Percentiles rank a stretch among this genome's conserved stretches.
Conservation (phyloP, 2,329 filamentous ascomycete species). For the Clonostachys solani region DNA sequence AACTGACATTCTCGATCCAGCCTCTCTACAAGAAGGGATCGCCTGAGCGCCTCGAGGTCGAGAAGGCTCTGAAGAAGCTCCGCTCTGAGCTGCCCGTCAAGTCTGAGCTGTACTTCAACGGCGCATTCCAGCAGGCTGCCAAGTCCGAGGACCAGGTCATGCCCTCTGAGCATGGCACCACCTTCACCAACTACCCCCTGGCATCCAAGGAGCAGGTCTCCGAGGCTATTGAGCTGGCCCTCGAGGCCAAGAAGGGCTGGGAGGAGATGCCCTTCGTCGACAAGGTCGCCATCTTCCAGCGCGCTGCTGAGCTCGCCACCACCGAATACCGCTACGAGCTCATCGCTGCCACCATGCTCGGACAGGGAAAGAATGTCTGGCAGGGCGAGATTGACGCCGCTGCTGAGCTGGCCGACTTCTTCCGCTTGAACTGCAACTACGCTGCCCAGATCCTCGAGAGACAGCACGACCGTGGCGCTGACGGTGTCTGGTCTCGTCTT, state of each 20-base stretch:
- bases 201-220: slow-evolving; percentile 1
- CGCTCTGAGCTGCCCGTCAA: slow-evolving; percentile 20
- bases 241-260: slow-evolving; percentile 24
- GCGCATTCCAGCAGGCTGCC: slow-evolving; percentile 15
- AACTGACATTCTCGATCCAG: slow-evolving; percentile 6
- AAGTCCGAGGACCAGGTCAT: slow-evolving; percentile 21
- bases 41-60: slow-evolving; percentile 18
- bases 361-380: slow-evolving; percentile 32
- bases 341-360: slow-evolving; percentile 32
- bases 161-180: slow-evolving; percentile 23
- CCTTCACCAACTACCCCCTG: slow-evolving; percentile 19
- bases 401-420: slow-evolving; percentile 29
- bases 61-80: slow-evolving; percentile 19
- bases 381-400: slow-evolving; percentile 31
- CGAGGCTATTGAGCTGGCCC: slow-evolving; percentile 16
- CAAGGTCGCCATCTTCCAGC: slow-evolving; percentile 26
- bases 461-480: slow-evolving; percentile 21
- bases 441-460: slow-evolving; percentile 25
- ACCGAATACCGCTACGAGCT: slow-evolving; percentile 19
- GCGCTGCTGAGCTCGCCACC: slow-evolving; percentile 22
- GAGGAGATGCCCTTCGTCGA: slow-evolving; percentile 23
- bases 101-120: slow-evolving; percentile 23
- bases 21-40: slow-evolving; percentile 20
- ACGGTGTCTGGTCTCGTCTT: slow-evolving; percentile 8
- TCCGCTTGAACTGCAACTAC: slow-evolving; percentile 21